These are phyloP conservation scores for Salvia rosmarinus DNA, from an alignment of 257 asterid genomes.

Conservation along the genomic window DNA sequence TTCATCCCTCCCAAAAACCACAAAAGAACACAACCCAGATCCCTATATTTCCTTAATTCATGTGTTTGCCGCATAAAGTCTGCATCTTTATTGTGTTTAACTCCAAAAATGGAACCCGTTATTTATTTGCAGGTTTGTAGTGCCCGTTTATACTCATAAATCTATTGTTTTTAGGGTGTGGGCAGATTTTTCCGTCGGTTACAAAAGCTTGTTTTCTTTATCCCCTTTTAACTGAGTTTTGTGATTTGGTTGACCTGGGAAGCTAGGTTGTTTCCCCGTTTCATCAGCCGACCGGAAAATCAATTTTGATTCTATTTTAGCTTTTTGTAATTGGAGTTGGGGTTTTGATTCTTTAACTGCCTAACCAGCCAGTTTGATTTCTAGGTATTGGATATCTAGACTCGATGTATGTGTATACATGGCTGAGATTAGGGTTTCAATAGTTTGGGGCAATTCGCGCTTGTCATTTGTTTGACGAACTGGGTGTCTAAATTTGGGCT, in stretches of 20 bases:
- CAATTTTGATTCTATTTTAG: slow-evolving; percentile 28
- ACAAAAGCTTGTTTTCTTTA: slow-evolving; percentile 30
- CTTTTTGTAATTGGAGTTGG: slow-evolving; percentile 27
- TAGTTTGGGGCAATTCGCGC: not conserved
- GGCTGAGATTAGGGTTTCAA: slow-evolving; percentile 31
- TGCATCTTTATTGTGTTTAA: slow-evolving; percentile 27
- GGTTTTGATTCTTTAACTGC: slow-evolving; percentile 15
- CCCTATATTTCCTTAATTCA: slow-evolving; percentile 30
- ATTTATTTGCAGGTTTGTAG: slow-evolving; percentile 25
- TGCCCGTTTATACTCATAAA: slow-evolving; percentile 17
- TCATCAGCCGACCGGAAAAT: slow-evolving; percentile 35
- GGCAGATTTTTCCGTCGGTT: slow-evolving; percentile 23
- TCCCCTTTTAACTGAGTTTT: slow-evolving; percentile 37
- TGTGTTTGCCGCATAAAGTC: slow-evolving; percentile 32
- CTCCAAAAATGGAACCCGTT: slow-evolving; percentile 27
- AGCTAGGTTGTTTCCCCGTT: slow-evolving; percentile 36
- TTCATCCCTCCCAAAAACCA: slow-evolving; percentile 41
- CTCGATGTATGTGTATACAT: slow-evolving; percentile 2
- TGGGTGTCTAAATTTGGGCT: slow-evolving; percentile 29
- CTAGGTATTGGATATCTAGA: slow-evolving; percentile 15
- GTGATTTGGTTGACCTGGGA: slow-evolving; percentile 41
- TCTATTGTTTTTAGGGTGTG: slow-evolving; percentile 24
- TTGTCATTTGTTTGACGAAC: not conserved
- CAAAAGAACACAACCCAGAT: slow-evolving; percentile 31
- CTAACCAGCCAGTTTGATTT: not conserved